These are phyloP conservation scores for Aspergillus leporis DNA, from an alignment of 495 filamentous ascomycete species.

Conservation along the genomic window DNA sequence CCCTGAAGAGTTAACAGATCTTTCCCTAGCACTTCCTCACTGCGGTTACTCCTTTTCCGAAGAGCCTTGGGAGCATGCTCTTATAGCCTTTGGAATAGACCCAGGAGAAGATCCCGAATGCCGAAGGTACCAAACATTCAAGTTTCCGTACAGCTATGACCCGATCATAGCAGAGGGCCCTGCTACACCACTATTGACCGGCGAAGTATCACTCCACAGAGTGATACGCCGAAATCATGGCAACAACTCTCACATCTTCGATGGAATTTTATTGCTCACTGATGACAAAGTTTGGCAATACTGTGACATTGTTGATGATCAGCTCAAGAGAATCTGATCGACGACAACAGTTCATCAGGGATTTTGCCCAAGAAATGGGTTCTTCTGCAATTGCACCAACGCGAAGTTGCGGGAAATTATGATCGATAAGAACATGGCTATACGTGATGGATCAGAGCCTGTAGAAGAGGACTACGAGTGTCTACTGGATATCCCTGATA, in stretches of 20 bases:
- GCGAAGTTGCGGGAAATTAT: conserved; percentile 3
- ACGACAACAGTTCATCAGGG: not conserved
- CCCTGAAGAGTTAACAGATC: too few relatives aligned
- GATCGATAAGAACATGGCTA: not conserved
- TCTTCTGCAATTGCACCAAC: conserved; percentile 6
- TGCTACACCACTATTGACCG: not conserved
- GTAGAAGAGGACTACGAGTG: conserved; percentile 1
- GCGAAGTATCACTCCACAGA: not conserved
- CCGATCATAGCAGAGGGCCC: not conserved
- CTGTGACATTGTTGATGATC: not conserved
- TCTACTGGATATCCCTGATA: not conserved
- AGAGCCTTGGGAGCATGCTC: too few relatives aligned
- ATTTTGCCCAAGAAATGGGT: not conserved
- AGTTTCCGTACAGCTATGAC: too few relatives aligned
- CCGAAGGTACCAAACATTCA: too few relatives aligned
- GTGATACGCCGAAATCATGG: not conserved
- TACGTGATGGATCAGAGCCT: not conserved
- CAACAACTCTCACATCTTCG: conserved; percentile 5
- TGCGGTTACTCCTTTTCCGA: too few relatives aligned
- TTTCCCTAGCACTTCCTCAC: too few relatives aligned
- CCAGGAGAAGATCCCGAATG: too few relatives aligned
- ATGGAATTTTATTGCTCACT: not conserved
- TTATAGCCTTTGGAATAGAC: too few relatives aligned
- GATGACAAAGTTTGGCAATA: conserved; percentile 7
- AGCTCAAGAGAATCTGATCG: not conserved